Conservation (phyloP, 2,329 filamentous ascomycete genomes). For the Pseudogymnoascus sp. region DNA sequence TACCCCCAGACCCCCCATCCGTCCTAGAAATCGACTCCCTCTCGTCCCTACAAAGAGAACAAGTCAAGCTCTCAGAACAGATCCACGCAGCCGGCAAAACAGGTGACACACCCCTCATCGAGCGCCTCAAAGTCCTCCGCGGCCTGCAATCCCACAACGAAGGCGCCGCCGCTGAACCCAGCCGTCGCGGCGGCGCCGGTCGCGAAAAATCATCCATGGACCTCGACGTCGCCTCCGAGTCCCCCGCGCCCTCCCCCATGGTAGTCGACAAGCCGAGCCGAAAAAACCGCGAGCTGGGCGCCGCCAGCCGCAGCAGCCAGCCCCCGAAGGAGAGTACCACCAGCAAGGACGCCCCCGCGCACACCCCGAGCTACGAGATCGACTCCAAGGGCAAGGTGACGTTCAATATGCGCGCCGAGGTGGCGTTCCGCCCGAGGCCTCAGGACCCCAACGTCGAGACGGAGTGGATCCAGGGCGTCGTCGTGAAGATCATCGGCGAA, state of each 20-base stretch:
- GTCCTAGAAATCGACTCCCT: slow-evolving; percentile 20
- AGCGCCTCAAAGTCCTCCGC: slow-evolving; percentile 13
- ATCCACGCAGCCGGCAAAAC: slow-evolving; percentile 12
- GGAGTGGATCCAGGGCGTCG: slow-evolving; percentile 70
- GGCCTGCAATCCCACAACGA: slow-evolving; percentile 21
- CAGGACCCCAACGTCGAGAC: slow-evolving; percentile 34
- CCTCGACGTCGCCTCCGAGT: slow-evolving; percentile 25
- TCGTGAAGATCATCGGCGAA: slow-evolving; percentile 65
- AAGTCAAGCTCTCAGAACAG: slow-evolving; percentile 24
- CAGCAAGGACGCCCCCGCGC: not conserved
- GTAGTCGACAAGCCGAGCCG: slow-evolving; percentile 21
- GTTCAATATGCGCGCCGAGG: slow-evolving; percentile 54
- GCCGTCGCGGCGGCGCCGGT: slow-evolving; percentile 15
- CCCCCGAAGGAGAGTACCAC: slow-evolving; percentile 21
- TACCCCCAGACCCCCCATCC: slow-evolving; percentile 16
- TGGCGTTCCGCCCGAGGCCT: slow-evolving; percentile 40
- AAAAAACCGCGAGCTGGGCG: slow-evolving; percentile 18
- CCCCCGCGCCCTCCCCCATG: slow-evolving; percentile 24
- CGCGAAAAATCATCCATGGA: slow-evolving; percentile 22
- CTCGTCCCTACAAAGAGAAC: slow-evolving; percentile 22
- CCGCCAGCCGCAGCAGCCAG: slow-evolving; percentile 16
- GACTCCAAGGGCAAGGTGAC: slow-evolving; percentile 38
- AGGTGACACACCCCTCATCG: slow-evolving; percentile 14
- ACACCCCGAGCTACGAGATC: slow-evolving; percentile 9
- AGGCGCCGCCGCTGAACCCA: slow-evolving; percentile 13